phyloP scores from a whole-genome alignment of 306 rosid genomes.

The Begonia fuchsioides region DNA sequence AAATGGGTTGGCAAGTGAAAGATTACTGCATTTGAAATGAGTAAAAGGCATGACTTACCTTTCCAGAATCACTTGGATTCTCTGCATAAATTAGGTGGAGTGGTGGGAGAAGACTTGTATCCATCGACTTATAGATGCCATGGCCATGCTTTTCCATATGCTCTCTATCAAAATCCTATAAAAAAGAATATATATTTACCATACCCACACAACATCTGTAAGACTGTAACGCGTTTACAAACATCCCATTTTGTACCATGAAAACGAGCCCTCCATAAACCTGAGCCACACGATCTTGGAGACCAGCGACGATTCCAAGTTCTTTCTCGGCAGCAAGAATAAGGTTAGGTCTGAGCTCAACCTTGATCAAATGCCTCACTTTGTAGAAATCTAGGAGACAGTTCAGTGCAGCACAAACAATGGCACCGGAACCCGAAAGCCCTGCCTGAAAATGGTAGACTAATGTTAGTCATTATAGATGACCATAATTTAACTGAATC shows the following conservation, averaged over 20 bases:
- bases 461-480: too few relatives aligned
- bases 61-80: slow-evolving; percentile 98
- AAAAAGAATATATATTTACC: background rate
- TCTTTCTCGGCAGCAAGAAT: slow-evolving; percentile 69
- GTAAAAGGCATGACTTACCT: slow-evolving; percentile 30
- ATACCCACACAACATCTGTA: too few relatives aligned
- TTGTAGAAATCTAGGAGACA: slow-evolving; percentile 77
- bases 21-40: too few relatives aligned
- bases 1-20: too few relatives aligned
- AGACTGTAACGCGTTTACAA: too few relatives aligned
- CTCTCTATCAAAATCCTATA: slow-evolving; percentile 71
- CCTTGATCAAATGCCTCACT: slow-evolving; percentile 53
- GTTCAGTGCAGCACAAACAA: slow-evolving; percentile 73
- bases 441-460: slow-evolving; percentile 46
- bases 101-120: slow-evolving; percentile 66
- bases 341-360: slow-evolving; percentile 62
- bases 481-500: too few relatives aligned
- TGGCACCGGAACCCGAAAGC: slow-evolving; percentile 93
- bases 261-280: slow-evolving; percentile 76
- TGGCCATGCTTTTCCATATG: slow-evolving; percentile 57
- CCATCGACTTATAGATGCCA: slow-evolving; percentile 72
- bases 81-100: slow-evolving; percentile 59
- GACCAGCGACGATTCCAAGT: slow-evolving; percentile 96
- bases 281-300: slow-evolving; percentile 90
- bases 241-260: slow-evolving; percentile 38